These are phyloP conservation scores for Westerdykella aurantiaca DNA, from an alignment of 2,329 filamentous ascomycete genomes.

Conservation along the genomic window DNA sequence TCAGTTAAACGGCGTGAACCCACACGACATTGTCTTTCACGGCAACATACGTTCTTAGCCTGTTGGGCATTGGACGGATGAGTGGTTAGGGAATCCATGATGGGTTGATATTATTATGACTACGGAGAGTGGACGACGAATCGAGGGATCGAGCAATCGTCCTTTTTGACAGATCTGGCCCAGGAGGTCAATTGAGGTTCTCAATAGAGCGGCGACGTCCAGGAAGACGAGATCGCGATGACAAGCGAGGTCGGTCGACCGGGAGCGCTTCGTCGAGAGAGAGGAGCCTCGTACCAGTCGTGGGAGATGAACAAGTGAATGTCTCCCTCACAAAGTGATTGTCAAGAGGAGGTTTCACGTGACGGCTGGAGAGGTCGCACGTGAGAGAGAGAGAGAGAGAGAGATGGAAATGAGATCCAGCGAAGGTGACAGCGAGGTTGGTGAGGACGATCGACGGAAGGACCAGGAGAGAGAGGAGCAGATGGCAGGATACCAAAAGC, in stretches of 20 bases:
- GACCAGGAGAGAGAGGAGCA: slow-evolving; percentile 7
- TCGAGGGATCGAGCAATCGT: slow-evolving; percentile 7
- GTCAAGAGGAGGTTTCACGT: neutral
- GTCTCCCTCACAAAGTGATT: slow-evolving; percentile 67
- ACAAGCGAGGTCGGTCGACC: slow-evolving; percentile 30
- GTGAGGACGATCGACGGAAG: neutral
- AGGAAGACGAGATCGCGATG: slow-evolving; percentile 25
- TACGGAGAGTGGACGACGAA: slow-evolving; percentile 23
- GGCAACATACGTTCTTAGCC: slow-evolving; percentile 63
- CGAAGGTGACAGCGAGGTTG: neutral
- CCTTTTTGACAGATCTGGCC: slow-evolving; percentile 30
- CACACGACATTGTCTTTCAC: slow-evolving; percentile 18
- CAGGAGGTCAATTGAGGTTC: slow-evolving; percentile 25
- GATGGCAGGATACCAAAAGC: slow-evolving; percentile 33
- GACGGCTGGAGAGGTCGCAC: too few relatives aligned
- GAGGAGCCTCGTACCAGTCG: slow-evolving; percentile 48
- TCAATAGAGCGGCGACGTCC: neutral
- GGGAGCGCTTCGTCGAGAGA: slow-evolving; percentile 10
- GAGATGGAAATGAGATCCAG: neutral
- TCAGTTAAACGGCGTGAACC: slow-evolving; percentile 14
- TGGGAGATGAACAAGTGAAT: slow-evolving; percentile 97
- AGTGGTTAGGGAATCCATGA: slow-evolving; percentile 85
- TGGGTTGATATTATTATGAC: slow-evolving; percentile 36
- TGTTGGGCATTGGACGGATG: slow-evolving; percentile 87
- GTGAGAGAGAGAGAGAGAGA: too few relatives aligned